Conservation (phyloP, 2,329 filamentous ascomycete genomes). For the Cordyceps cateniannulata region DNA sequence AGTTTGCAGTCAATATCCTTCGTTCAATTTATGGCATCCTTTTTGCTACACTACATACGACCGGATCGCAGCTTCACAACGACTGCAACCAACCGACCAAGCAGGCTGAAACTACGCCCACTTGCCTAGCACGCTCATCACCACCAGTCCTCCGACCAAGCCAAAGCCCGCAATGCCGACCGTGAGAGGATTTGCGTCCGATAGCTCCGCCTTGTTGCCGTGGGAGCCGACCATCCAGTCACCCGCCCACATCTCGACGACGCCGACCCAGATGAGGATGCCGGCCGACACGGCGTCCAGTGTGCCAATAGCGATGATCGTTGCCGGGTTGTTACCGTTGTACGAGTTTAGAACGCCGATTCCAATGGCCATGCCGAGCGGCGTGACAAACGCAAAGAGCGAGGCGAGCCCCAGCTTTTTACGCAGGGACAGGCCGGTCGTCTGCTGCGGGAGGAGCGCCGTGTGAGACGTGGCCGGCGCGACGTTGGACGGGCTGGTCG, state of each 20-base stretch:
- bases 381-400: conserved; percentile 65
- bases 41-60: not conserved
- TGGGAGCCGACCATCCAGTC: conserved; percentile 58
- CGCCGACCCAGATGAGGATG: conserved; percentile 71
- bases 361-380: conserved; percentile 74
- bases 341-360: conserved; percentile 64
- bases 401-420: conserved; percentile 56
- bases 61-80: not conserved
- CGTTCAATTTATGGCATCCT: not conserved
- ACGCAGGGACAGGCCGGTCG: conserved; percentile 27
- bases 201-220: conserved; percentile 40
- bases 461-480: conserved; percentile 13
- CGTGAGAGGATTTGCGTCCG: conserved; percentile 40
- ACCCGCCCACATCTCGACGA: conserved; percentile 73
- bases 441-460: conserved; percentile 9
- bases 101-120: conserved; percentile 50
- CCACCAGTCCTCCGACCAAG: conserved; percentile 53
- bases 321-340: conserved; percentile 65
- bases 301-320: conserved; percentile 65
- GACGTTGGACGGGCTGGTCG: conserved; percentile 13
- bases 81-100: not conserved
- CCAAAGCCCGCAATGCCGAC: conserved; percentile 45
- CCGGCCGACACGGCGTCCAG: conserved; percentile 68
- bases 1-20: not conserved
- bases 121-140: conserved; percentile 70